Conservation (phyloP, 2,329 filamentous ascomycete genomes). For the Calcarisporium arbuscula region DNA sequence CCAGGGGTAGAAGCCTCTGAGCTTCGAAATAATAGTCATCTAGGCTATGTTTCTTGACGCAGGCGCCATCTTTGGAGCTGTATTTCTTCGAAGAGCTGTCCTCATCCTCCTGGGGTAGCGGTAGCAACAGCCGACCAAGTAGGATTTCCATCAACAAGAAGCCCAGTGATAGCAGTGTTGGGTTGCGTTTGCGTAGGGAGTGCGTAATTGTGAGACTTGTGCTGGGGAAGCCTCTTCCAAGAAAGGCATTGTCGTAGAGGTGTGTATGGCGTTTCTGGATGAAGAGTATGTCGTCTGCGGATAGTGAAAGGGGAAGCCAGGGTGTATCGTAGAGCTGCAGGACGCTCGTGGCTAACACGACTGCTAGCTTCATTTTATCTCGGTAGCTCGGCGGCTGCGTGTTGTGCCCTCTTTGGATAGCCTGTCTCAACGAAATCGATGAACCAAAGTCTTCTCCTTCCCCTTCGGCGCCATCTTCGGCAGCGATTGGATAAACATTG, state of each 20-base stretch:
- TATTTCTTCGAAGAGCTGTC: background rate
- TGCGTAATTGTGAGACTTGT: background rate
- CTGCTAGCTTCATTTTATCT: conserved; percentile 13
- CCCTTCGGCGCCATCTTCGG: no score
- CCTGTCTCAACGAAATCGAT: background rate
- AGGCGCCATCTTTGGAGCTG: no score
- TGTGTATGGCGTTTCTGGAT: background rate
- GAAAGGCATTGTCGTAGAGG: background rate
- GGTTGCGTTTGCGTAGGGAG: background rate
- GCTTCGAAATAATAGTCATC: conserved; percentile 2
- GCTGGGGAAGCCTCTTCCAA: background rate
- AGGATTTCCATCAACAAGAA: conserved; percentile 16
- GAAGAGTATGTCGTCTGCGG: background rate
- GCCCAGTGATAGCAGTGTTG: conserved; percentile 11
- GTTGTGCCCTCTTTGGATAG: background rate
- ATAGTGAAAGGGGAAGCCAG: conserved; percentile 12
- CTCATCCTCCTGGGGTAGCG: background rate
- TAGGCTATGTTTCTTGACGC: no score
- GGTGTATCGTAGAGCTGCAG: conserved; percentile 16
- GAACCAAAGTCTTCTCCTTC: background rate
- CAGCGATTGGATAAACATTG: background rate
- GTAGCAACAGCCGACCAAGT: conserved; percentile 4
- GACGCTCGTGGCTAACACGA: conserved; percentile 14
- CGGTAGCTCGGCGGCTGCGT: background rate
- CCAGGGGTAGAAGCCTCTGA: background rate